These are phyloP conservation scores for Takashimella tepidaria DNA, from an alignment of 1,284 basidiomycete genomes.

Conservation along the genomic window DNA sequence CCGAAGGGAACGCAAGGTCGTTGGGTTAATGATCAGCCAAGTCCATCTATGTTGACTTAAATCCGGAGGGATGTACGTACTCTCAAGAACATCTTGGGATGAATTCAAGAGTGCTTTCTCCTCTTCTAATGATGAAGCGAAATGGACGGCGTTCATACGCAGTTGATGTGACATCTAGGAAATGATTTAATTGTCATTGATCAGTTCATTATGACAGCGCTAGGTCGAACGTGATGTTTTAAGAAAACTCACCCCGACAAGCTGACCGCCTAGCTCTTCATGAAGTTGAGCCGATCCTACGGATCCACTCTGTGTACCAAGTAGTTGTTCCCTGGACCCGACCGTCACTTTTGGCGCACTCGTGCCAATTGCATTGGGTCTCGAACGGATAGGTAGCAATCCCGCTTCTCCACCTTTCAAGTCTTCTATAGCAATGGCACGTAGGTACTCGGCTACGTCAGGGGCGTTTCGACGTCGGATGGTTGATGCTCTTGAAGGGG, in stretches of 20 bases:
- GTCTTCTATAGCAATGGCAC: conserved; percentile 24
- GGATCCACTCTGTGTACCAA: conserved; percentile 11
- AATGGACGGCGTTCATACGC: conserved; percentile 47
- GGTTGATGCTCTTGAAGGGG: conserved; percentile 1
- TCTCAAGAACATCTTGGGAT: conserved; percentile 42
- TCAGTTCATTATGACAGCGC: neutral
- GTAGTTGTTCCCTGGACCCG: conserved; percentile 19
- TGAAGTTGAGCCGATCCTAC: conserved; percentile 42
- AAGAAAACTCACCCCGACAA: conserved; percentile 40
- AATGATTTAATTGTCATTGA: too few species aligned
- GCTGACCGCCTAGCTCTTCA: conserved; percentile 47
- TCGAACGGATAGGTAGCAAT: conserved; percentile 25
- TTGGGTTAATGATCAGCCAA: neutral
- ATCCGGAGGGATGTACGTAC: conserved; percentile 21
- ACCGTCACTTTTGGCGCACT: conserved; percentile 8
- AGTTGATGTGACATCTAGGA: conserved; percentile 49
- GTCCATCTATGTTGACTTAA: neutral
- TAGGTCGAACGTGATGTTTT: neutral
- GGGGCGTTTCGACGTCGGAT: neutral
- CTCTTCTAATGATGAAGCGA: conserved; percentile 44
- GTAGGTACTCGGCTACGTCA: conserved; percentile 28
- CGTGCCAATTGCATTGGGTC: conserved; percentile 2
- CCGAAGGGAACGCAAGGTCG: neutral
- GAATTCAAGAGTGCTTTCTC: conserved; percentile 45
- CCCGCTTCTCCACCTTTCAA: conserved; percentile 26